Conservation (phyloP, 1,284 basidiomycete genomes). For the Blastosporella zonata region DNA sequence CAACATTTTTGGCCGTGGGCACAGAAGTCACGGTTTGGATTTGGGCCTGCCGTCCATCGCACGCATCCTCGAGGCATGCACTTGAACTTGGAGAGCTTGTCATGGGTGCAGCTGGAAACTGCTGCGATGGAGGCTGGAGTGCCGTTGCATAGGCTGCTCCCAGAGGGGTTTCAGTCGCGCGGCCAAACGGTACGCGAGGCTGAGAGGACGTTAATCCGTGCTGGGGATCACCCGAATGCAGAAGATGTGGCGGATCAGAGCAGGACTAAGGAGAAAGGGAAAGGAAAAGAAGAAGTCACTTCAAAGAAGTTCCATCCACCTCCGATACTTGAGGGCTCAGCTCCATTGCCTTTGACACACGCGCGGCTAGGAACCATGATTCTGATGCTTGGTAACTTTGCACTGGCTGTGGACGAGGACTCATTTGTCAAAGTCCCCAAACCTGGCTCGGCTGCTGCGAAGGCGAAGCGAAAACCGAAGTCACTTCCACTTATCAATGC, state of each 20-base stretch:
- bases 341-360: conserved; percentile 30
- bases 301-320: neutral
- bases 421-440: conserved; percentile 15
- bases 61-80: conserved; percentile 41
- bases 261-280: conserved; percentile 1
- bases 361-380: conserved; percentile 52
- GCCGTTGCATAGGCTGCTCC: conserved; percentile 49
- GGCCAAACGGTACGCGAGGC: conserved; percentile 14
- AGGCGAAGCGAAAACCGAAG: conserved; percentile 2
- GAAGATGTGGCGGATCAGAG: neutral
- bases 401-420: conserved; percentile 34
- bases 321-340: conserved; percentile 2
- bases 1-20: conserved; percentile 18
- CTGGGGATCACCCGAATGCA: conserved; percentile 3
- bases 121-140: conserved; percentile 65
- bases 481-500: neutral
- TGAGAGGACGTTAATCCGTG: neutral
- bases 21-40: conserved; percentile 10
- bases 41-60: conserved; percentile 21
- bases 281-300: neutral
- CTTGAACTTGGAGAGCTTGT: conserved; percentile 58
- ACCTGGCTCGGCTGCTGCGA: conserved; percentile 39
- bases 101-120: conserved; percentile 47
- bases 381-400: conserved; percentile 46
- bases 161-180: conserved; percentile 29